Evolutionary conservation across 139 green algal genomes (phyloP).

Genomic region (Asterochloris sp.): DNA sequence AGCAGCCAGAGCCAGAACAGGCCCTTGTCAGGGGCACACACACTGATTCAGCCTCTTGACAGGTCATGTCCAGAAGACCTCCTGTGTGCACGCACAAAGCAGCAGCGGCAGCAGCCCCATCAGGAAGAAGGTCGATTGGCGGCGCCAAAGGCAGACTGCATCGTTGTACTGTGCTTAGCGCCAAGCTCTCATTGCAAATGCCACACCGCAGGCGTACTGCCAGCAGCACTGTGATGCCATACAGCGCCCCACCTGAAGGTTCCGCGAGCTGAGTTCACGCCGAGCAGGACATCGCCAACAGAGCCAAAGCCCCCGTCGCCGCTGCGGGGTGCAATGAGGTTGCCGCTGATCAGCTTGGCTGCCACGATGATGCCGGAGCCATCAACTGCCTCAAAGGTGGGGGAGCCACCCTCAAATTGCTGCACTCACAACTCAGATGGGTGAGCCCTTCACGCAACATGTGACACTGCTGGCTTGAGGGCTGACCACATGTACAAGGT

Average conservation of each 20-base stretch:
- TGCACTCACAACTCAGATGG: not conserved
- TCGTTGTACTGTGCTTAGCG: too few relatives aligned
- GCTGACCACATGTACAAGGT: too few relatives aligned
- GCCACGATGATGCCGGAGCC: slow-evolving; percentile 2
- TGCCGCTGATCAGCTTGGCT: not conserved
- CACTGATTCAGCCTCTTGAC: not conserved
- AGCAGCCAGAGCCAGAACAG: not conserved
- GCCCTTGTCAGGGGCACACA: not conserved
- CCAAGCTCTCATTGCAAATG: not conserved
- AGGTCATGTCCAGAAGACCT: not conserved
- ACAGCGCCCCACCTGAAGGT: slow-evolving; percentile 2
- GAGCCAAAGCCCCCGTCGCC: slow-evolving; percentile 9
- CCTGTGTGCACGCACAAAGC: too few relatives aligned
- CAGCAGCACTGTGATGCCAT: not conserved
- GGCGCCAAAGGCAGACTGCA: too few relatives aligned
- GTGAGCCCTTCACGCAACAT: too few relatives aligned
- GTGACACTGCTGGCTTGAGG: too few relatives aligned
- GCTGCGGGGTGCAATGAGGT: not conserved
- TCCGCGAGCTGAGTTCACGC: not conserved
- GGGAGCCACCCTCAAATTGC: not conserved
- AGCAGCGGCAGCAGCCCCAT: too few relatives aligned
- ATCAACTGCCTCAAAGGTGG: slow-evolving; percentile 15
- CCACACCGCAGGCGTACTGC: not conserved
- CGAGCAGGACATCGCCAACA: slow-evolving; percentile 2
- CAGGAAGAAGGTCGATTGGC: too few relatives aligned